These are phyloP conservation scores for Suhomyces tanzawaensis DNA, from an alignment of 805 yeast genomes.

Conservation along the genomic window DNA sequence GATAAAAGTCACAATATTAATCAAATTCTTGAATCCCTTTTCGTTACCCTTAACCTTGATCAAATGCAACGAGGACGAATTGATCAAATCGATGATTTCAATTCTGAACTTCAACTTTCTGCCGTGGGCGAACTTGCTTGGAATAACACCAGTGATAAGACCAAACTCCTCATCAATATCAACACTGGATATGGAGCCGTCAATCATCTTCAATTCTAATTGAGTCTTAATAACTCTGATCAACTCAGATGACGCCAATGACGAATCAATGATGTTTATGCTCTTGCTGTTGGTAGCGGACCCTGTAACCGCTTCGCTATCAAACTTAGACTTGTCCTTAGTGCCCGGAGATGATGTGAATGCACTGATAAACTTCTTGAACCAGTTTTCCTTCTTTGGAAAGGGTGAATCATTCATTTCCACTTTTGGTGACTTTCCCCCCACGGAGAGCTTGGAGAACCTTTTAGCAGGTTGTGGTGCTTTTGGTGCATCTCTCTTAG, in stretches of 20 bases:
- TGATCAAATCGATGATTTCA: slow-evolving; percentile 36
- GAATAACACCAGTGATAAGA: slow-evolving; percentile 45
- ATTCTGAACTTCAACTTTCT: slow-evolving; percentile 48
- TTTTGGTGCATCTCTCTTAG: slow-evolving; percentile 39
- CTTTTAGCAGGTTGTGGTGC: slow-evolving; percentile 30
- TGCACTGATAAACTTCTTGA: slow-evolving; percentile 33
- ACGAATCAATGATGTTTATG: slow-evolving; percentile 34
- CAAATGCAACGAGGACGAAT: slow-evolving; percentile 40
- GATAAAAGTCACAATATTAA: slow-evolving; percentile 43
- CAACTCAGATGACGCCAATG: slow-evolving; percentile 28
- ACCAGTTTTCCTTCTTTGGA: slow-evolving; percentile 33
- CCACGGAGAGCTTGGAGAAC: slow-evolving; percentile 36
- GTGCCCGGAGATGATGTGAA: slow-evolving; percentile 7
- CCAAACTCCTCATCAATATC: slow-evolving; percentile 44
- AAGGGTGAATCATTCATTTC: slow-evolving; percentile 12
- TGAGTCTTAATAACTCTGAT: slow-evolving; percentile 38
- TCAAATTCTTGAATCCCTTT: slow-evolving; percentile 44
- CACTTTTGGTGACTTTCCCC: slow-evolving; percentile 16
- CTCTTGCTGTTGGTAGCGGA: slow-evolving; percentile 15
- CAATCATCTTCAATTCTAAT: slow-evolving; percentile 45
- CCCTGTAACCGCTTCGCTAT: slow-evolving; percentile 4
- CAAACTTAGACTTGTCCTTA: slow-evolving; percentile 8
- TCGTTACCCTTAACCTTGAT: slow-evolving; percentile 45
- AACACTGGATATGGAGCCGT: slow-evolving; percentile 46
- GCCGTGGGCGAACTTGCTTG: slow-evolving; percentile 45